Evolutionary conservation across 2,329 filamentous ascomycete genomes (phyloP), one percentile per base, ranked within the genome.

Genomic region (Epichloe gansuensis): DNA sequence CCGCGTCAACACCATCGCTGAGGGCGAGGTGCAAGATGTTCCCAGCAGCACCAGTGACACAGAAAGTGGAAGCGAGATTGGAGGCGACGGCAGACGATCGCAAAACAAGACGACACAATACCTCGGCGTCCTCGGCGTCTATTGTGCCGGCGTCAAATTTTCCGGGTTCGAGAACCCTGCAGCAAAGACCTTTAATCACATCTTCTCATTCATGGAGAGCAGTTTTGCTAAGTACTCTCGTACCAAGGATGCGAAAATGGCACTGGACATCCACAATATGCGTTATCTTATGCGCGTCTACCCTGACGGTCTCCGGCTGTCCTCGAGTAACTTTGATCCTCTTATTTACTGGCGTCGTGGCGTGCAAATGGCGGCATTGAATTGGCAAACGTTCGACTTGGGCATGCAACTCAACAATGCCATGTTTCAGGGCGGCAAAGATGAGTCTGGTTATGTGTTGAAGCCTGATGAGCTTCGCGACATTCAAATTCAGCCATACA

Each of bases 351-450:
- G 93, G 93, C 84, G 91, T 49, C 84, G 89, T 43, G 93, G 93
- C 35, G 93, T 96, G 17, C 93, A 98, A 69, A 97, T 98, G 91
- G 89, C 87, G 13, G 93, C 93, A 0, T 75, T 97, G 56, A 98
- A 98, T 69, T 97, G 93, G 91, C 93, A 98, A 69, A 97, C 90
- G 0, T 96, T 94, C 63, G 93, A 97, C 64, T 76, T 94, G 17
- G 89, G 90, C 45, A 93, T 96, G 80, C 91, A 97, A 64, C 78
- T 97, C 66, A 97, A 97, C 65, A 87, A 93, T 59, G 93, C 93
- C 62, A 97, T 98, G 93, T 98, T 96, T 64, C 86, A 89, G 46
- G 87, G 88, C 53, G 88, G 89, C 43, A 84, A 79, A 12, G 93
- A 96, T 68, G 81, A 82, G 52, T 87, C 87, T 3, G 93, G 93